These are phyloP conservation scores for Marchantia paleacea DNA, from an alignment of 225 moss, liverwort and hornwort genomes.

Conservation along the genomic window DNA sequence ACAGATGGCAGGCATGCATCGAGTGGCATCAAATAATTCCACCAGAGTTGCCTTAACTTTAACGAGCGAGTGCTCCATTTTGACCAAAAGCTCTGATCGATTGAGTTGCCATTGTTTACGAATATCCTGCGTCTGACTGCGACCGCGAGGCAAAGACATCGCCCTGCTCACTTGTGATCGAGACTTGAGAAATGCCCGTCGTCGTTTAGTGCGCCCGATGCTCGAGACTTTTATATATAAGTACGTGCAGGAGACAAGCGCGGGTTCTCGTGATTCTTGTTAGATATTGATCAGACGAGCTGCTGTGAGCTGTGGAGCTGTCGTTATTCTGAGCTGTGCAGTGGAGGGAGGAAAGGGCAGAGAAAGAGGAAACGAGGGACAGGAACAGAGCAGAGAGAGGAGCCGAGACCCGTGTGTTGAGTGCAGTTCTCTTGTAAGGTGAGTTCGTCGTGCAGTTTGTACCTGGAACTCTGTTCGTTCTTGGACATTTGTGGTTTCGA, in stretches of 20 bases:
- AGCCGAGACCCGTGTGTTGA: neutral
- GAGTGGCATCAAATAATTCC: neutral
- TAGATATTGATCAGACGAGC: neutral
- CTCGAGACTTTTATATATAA: neutral
- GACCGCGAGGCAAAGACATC: neutral
- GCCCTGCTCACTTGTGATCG: neutral
- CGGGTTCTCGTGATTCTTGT: neutral
- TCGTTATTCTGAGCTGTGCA: neutral
- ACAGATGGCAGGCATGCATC: constrained; percentile 8
- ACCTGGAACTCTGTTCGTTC: neutral
- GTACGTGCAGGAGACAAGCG: neutral
- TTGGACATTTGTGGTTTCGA: neutral
- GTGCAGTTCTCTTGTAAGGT: neutral
- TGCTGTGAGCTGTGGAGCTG: neutral
- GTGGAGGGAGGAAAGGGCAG: neutral
- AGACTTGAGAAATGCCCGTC: neutral
- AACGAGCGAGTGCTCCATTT: neutral
- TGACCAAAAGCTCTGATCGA: neutral
- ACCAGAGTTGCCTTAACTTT: neutral
- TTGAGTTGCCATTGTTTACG: neutral
- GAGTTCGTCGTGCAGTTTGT: neutral
- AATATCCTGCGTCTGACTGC: neutral
- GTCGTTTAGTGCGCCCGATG: neutral
- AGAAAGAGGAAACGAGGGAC: too few relatives aligned
- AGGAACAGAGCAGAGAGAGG: too few relatives aligned